Evolutionary conservation across 2,329 filamentous ascomycete genomes (phyloP).

Genomic region (Huntiella bhutanensis): DNA sequence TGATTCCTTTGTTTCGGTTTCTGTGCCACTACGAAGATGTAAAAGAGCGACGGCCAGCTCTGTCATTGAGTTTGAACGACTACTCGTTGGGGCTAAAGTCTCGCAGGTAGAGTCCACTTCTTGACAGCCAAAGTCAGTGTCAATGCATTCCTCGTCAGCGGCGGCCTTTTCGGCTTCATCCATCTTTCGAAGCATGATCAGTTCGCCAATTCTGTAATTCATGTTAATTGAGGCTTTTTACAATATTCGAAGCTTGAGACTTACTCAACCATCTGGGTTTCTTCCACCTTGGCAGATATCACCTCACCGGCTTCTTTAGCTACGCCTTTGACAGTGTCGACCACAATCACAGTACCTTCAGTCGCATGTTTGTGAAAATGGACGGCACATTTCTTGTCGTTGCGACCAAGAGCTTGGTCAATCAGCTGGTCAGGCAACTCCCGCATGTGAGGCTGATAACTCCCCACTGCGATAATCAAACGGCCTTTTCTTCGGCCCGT

Average conservation of each 20-base stretch:
- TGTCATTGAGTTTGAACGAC: not conserved
- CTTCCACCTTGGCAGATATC: conserved; percentile 53
- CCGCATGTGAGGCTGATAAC: conserved; percentile 52
- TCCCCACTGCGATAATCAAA: conserved; percentile 54
- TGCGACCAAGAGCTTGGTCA: conserved; percentile 34
- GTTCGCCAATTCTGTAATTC: conserved; percentile 46
- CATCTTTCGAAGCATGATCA: conserved; percentile 38
- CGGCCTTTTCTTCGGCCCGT: conserved; percentile 52
- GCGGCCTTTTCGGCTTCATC: conserved; percentile 5
- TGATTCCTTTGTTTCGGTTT: conserved; percentile 27
- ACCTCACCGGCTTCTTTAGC: conserved; percentile 75
- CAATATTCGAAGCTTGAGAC: conserved; percentile 14
- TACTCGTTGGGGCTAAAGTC: not conserved
- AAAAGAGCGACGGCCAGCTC: not conserved
- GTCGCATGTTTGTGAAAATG: conserved; percentile 49
- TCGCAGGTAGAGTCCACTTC: no score
- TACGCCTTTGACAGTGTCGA: conserved; percentile 62
- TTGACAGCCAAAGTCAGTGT: conserved; percentile 1
- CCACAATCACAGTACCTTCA: conserved; percentile 48
- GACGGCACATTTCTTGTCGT: conserved; percentile 23
- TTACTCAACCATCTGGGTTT: conserved; percentile 63
- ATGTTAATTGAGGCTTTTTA: conserved; percentile 10
- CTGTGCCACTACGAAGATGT: conserved; percentile 9
- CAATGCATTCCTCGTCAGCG: not conserved
- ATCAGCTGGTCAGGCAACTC: conserved; percentile 68